Percentiles rank a stretch among this genome's conserved stretches.
Conservation (phyloP, 2,329 filamentous ascomycete genomes). For the Sclerotinia glacialis region DNA sequence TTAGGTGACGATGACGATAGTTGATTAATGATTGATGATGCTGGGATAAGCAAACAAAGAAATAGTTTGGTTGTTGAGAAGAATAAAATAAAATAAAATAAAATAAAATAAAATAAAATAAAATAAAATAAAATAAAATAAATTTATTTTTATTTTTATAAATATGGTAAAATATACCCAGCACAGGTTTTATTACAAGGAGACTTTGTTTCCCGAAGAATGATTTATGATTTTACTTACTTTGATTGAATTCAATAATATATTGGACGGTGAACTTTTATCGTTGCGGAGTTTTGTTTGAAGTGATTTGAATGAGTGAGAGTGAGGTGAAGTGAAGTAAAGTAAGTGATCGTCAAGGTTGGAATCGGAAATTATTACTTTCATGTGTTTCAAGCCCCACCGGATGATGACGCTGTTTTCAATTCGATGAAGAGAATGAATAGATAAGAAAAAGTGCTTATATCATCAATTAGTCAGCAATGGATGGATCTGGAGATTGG, state of each 20-base stretch:
- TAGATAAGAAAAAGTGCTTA: not conserved
- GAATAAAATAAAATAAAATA: not conserved
- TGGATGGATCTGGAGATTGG: not conserved
- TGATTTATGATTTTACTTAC: no score
- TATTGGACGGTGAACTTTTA: no score
- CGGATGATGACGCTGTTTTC: slow-evolving; percentile 12
- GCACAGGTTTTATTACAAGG: no score
- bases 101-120: no score
- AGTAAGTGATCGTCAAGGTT: not conserved
- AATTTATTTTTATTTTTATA: no score
- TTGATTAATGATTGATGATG: not conserved
- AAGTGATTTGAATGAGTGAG: not conserved
- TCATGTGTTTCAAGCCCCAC: not conserved
- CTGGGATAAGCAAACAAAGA: not conserved
- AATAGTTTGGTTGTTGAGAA: no score
- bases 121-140: no score
- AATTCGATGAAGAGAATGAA: not conserved
- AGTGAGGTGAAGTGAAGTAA: not conserved
- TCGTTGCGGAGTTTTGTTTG: not conserved
- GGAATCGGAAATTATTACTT: slow-evolving; percentile 2
- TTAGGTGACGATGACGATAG: not conserved
- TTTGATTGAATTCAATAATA: no score
- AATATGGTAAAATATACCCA: no score
- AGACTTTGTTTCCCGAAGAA: no score
- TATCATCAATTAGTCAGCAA: not conserved